Base-by-base conservation (phyloP, 306 rosid genomes). In the Vigna nakashimae region DNA sequence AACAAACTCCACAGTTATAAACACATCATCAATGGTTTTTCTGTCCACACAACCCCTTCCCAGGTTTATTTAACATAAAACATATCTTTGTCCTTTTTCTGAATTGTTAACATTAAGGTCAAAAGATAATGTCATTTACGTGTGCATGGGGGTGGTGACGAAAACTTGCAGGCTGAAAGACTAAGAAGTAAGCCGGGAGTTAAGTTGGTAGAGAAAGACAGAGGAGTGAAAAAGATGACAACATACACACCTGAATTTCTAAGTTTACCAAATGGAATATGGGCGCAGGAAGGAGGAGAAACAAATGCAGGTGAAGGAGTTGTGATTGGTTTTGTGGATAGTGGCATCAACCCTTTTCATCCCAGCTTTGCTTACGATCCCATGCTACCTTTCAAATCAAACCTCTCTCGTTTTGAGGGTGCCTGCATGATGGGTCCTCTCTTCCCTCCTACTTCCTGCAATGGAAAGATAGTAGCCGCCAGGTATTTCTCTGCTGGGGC, bases 401-500 rank as follows among this genome's bases (percentile, higher is more conserved):
- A 87, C 63, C 20, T 81, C 28, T 76, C 88, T 76, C 78, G 17
- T 65, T 91, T 89, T 75, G 56, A 45, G 5, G 95, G 89, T 48
- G 80, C 72, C 3, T 95, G 98, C 51, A 79, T 89, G 75, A 43
- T 81, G 0, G 99, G 96, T 45, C 98, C 97, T 34, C 42, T 24
- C 1, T 95, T 95, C 53, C 88, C 90, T 1, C 66, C 75, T 5
- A 69, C 42, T 71, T 90, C 89, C 48, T 92, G 98, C 73, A 89
- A 89, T 57, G 96, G 91, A 3, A 95, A 95, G 83, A 87, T 95
- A 26, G 83, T 88, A 12, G 82, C 91, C 0, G 98, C 97, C 0
- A 86, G 86, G 75, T 95, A 79, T 82, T 91, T 92, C 89, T 86
- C 93, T 0, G 86, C 89, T n/a, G 98, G 98, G 46, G 98, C 93